Evolutionary conservation across 345 rosid species (phyloP), one percentile per base, ranked within the genome.

Genomic region (Pistacia vera): DNA sequence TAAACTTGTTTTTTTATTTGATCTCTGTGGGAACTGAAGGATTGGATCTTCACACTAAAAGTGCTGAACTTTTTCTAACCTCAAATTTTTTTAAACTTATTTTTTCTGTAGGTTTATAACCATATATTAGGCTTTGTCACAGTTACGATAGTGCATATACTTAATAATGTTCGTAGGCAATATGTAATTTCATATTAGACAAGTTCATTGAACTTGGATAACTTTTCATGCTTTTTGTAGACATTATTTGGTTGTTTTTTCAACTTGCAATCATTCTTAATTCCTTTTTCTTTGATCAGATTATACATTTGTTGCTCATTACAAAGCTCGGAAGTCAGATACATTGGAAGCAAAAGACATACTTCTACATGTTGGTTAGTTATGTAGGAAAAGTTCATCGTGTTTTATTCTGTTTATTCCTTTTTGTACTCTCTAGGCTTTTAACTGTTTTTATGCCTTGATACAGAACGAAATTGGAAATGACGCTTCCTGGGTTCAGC

Each of bases 261-360:
- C 28, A 70, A 22, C 36, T 35, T 62, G 18, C 35, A 12, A 20
- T 66, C 20, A 52, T 78, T 68, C 13, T 49, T 79, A 4, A 28
- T 20, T 11, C 60, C 35, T 66, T 49, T 57, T 44, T 25, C 44
- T 57, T 62, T 61, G 56, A 75, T 61, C 89, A 93, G 99, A 90
- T 96, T 77, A 93, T 63, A 82, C 97, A 30, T 96, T 96, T 82
- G 99, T 65, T 96, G 99, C 91, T 89, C 95, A 64, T 85, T 96
- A 79, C 99, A 63, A 96, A 93, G 85, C 99, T 87, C 84, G 98
- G 66, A 96, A 93, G 82, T 96, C 99, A 48, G 91, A 90, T 70
- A 88, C 89, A 52, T 82, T 96, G 85, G 99, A 96, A 87, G 97
- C 97, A 74, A 96, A 93, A 84, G 99, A 96, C 83, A 90, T 96